These are phyloP conservation scores for Hypholoma sublateritium DNA, from an alignment of 768 basidiomycete genomes.

Conservation along the genomic window DNA sequence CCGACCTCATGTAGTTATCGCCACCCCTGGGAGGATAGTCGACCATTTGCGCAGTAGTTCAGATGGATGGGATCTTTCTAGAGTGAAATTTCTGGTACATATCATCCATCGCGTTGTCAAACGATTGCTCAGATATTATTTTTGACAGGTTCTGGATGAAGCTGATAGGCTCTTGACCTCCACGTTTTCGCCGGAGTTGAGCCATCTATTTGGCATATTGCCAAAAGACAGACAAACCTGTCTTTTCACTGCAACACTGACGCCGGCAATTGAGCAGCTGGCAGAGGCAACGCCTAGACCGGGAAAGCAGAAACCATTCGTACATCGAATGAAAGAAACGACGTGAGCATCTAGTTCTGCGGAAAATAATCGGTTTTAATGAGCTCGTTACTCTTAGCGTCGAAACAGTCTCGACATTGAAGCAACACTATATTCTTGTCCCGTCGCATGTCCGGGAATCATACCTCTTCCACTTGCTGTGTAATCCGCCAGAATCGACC, in stretches of 20 bases:
- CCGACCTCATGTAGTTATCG: slow-evolving; percentile 91
- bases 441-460: slow-evolving; percentile 93
- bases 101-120: background rate
- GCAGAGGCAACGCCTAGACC: slow-evolving; percentile 69
- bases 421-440: slow-evolving; percentile 88
- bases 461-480: slow-evolving; percentile 88
- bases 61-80: slow-evolving; percentile 80
- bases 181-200: slow-evolving; percentile 86
- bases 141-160: slow-evolving; percentile 84
- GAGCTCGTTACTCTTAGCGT: slow-evolving; percentile 45
- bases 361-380: background rate
- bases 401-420: slow-evolving; percentile 86
- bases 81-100: slow-evolving; percentile 82
- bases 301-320: slow-evolving; percentile 86
- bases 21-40: slow-evolving; percentile 93
- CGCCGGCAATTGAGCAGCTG: slow-evolving; percentile 78
- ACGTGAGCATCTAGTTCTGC: slow-evolving; percentile 37
- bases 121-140: background rate
- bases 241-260: slow-evolving; percentile 94
- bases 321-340: slow-evolving; percentile 70
- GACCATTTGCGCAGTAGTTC: slow-evolving; percentile 82
- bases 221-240: slow-evolving; percentile 92
- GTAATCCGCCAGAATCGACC: slow-evolving; percentile 83
- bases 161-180: slow-evolving; percentile 90
- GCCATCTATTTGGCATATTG: slow-evolving; percentile 71